phyloP scores from a whole-genome alignment of 371 early-diverging fungal species.

The Mucor mucedo region DNA sequence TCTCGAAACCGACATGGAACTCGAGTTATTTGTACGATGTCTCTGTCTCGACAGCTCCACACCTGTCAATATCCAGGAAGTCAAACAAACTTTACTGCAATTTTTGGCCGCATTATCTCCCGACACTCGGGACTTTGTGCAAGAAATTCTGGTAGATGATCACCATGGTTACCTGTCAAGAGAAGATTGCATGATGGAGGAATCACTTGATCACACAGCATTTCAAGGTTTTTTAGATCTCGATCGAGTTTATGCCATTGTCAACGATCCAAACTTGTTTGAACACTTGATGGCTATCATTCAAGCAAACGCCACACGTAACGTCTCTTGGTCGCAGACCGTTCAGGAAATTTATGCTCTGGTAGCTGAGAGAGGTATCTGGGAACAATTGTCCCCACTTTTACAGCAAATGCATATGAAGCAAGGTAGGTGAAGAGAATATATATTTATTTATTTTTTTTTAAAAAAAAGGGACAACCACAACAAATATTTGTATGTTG shows the following conservation, averaged over 20 bases:
- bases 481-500: background rate
- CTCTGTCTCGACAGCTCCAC: slow-evolving; percentile 24
- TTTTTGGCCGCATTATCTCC: slow-evolving; percentile 14
- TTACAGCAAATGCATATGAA: slow-evolving; percentile 20
- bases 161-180: slow-evolving; percentile 19
- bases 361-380: slow-evolving; percentile 7
- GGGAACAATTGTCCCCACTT: slow-evolving; percentile 25
- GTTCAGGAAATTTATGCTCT: slow-evolving; percentile 25
- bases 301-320: slow-evolving; percentile 19
- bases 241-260: slow-evolving; percentile 18
- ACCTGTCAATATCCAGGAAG: slow-evolving; percentile 12
- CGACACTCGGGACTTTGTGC: slow-evolving; percentile 20
- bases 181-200: slow-evolving; percentile 8
- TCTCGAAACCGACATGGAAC: slow-evolving; percentile 20
- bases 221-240: slow-evolving; percentile 24
- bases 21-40: slow-evolving; percentile 31
- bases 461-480: background rate
- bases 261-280: slow-evolving; percentile 18
- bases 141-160: slow-evolving; percentile 18
- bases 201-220: background rate
- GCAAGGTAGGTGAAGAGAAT: slow-evolving; percentile 3
- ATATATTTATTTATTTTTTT: background rate
- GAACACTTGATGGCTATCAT: slow-evolving; percentile 31
- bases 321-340: slow-evolving; percentile 20
- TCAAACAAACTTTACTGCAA: slow-evolving; percentile 12